Conservation (phyloP, 768 basidiomycete genomes). For the Paxillus rubicundulus region DNA sequence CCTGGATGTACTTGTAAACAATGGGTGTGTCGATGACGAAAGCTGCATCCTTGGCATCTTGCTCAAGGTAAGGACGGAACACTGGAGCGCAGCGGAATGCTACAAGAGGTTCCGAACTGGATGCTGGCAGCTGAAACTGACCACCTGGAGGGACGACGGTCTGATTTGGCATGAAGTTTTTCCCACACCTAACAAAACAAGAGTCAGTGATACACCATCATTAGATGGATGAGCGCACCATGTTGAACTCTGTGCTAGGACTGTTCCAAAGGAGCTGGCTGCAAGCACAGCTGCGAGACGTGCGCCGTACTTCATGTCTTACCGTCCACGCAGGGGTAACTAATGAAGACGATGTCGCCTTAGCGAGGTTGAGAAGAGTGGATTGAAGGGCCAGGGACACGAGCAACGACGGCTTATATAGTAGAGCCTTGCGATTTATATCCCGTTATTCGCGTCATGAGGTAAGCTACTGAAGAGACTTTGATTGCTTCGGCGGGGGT, state of each 20-base stretch:
- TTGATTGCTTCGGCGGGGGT: too few species aligned
- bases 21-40: slow-evolving; percentile 41
- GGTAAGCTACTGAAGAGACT: too few species aligned
- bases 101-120: slow-evolving; percentile 37
- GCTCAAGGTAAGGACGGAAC: slow-evolving; percentile 46
- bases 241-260: slow-evolving; percentile 21
- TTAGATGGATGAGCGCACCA: slow-evolving; percentile 14
- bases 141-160: slow-evolving; percentile 47
- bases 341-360: not conserved
- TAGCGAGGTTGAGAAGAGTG: not conserved
- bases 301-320: slow-evolving; percentile 16
- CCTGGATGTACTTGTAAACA: slow-evolving; percentile 34
- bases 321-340: not conserved
- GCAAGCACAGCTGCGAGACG: slow-evolving; percentile 12
- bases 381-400: not conserved
- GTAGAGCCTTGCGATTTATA: too few species aligned
- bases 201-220: not conserved
- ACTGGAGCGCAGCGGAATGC: slow-evolving; percentile 47
- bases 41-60: slow-evolving; percentile 28
- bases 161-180: slow-evolving; percentile 43
- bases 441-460: slow-evolving; percentile 4
- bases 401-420: not conserved
- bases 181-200: slow-evolving; percentile 43
- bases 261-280: slow-evolving; percentile 4
- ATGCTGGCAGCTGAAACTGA: slow-evolving; percentile 38